Base-by-base conservation (phyloP, 352 stramenopile genomes). In the Phytopythium kandeliae region DNA sequence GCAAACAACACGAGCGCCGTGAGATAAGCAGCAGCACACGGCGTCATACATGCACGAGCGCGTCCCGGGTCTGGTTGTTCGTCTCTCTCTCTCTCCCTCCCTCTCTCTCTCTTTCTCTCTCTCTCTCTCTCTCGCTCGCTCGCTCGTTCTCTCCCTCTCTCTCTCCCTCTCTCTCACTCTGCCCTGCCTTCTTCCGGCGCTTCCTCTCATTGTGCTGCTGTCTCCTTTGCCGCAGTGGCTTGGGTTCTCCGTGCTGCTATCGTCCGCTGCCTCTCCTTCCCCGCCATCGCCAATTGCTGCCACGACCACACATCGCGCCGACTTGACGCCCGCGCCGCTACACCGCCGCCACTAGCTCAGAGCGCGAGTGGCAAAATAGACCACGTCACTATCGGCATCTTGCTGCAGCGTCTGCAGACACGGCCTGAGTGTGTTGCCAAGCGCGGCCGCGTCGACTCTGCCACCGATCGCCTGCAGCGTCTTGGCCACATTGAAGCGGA, bases 401-500 rank as follows among this genome's bases (percentile, higher is more conserved):
- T 97, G 85, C 22, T 82, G 61, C 60, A 98, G 62, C 47, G 84
- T 65, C 34, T 77, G 74, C 45, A 98, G 74, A 45, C 95, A 92
- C 42, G 90, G 89, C 48, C 69, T 65, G 34, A 97, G 85, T 55
- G 89, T 77, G 31, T 69, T 64, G 31, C 85, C 74, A 48, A 92
- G 75, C 21, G 78, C 58, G 51, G 57, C 54, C 47, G 54, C 62
- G 38, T 74, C 81, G 70, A 96, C 85, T 58, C 90, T 80, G 30
- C 71, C 61, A 28, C 69, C 78, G 2, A 99, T 73, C 19, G 78
- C 76, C 51, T 96, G 78, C 28, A 99, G 69, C 26, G 87, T 96
- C 75, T 99, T 99, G 22, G 96, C 95, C 33, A 99, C 95, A 69
- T 98, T 99, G 61, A 99, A 99, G 24, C 96, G 89, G 49, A 99